Conservation (phyloP, 2,329 filamentous ascomycete species). For the Orbilia javanica region DNA sequence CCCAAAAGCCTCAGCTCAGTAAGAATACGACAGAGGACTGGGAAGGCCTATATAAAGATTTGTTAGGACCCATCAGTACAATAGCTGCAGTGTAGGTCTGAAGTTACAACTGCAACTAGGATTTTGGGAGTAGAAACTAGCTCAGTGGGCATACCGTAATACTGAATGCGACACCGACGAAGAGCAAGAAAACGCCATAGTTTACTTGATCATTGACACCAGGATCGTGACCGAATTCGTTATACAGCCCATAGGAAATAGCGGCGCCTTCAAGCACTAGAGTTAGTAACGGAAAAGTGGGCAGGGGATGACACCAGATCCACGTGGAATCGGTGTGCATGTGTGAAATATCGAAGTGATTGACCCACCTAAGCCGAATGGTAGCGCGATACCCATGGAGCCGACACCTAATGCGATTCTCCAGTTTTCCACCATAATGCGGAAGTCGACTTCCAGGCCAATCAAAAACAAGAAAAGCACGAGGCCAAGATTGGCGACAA, state of each 20-base stretch:
- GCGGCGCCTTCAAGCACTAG: slow-evolving; percentile 65
- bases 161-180: slow-evolving; percentile 91
- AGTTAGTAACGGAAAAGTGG: no score
- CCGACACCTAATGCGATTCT: slow-evolving; percentile 81
- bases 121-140: not conserved
- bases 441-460: slow-evolving; percentile 85
- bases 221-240: slow-evolving; percentile 75
- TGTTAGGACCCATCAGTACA: no score
- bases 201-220: slow-evolving; percentile 64
- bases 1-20: slow-evolving; percentile 87
- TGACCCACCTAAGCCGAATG: slow-evolving; percentile 80
- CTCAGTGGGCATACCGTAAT: slow-evolving; percentile 77
- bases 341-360: not conserved
- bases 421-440: slow-evolving; percentile 84
- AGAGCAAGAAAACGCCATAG: slow-evolving; percentile 73
- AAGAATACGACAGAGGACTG: slow-evolving; percentile 90
- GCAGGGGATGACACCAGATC: not conserved
- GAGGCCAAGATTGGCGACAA: slow-evolving; percentile 85
- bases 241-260: slow-evolving; percentile 83
- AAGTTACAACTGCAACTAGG: no score
- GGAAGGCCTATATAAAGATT: slow-evolving; percentile 74
- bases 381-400: slow-evolving; percentile 81
- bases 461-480: slow-evolving; percentile 89
- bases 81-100: no score
- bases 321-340: no score